Evolutionary conservation across 192 early-diverging fungal genomes (phyloP), one percentile per base, ranked within the genome.

Genomic region (Backusella macrospora): DNA sequence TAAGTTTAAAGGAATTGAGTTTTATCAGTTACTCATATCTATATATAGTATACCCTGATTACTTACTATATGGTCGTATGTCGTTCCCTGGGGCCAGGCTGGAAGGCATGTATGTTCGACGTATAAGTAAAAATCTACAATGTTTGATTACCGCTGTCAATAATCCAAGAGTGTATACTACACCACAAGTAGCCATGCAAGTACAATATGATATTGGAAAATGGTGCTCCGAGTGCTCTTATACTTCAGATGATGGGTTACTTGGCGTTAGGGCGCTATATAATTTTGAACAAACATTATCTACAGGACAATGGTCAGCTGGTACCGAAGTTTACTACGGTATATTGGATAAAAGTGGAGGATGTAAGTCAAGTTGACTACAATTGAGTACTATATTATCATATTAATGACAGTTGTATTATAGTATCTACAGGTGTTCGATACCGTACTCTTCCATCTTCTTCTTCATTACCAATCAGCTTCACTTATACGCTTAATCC

Each of bases 401-500:
- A 23, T 29, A 23, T 23, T 15, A 21, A 62, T 47, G 14, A 39
- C 9, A 47, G 15, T 23, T 29, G 49, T 18, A 34, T 23, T 16
- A 37, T 75, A 86, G 85, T 88, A 7, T 93, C 93, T 45, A 85
- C 89, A n/a, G 92, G 91, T 12, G 68, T 90, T 18, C 84, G 89
- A 38, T 91, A 95, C 74, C 89, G 89, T 66, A 85, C 92, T 44
- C 84, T 87, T 37, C 85, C 83, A 10, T 68, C 73, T 1, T 73
- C 83, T 46, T 73, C 69, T 39, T 77, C 83, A 18, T 77, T 78
- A n/a, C 81, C 83, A 4, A 75, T 89, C 37, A 90, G 81, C 26
- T 72, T 93, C 18, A 94, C 95, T 4, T 90, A 95, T 67, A 86
- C 92, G 10, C 72, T 92, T 42, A 98, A 95, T 69, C 96, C 96